Conservation (phyloP, 2,329 filamentous ascomycete genomes). For the Diplodia scrobiculata region DNA sequence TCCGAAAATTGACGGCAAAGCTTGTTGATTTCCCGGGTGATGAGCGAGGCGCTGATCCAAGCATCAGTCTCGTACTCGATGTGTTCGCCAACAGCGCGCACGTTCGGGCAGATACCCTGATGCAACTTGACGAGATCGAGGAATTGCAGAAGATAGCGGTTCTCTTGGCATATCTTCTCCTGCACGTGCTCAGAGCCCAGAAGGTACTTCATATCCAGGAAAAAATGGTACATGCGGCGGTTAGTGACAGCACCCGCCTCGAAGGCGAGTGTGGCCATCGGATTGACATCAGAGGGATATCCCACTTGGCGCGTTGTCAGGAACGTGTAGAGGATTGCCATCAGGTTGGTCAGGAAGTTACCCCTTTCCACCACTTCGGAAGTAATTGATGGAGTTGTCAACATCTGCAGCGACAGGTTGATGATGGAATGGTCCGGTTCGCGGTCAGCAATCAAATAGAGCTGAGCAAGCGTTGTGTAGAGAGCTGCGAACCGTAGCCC, state of each 20-base stretch:
- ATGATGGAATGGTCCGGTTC: slow-evolving; percentile 99
- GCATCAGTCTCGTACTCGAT: slow-evolving; percentile 98
- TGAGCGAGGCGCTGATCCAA: slow-evolving; percentile 94
- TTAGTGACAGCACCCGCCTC: slow-evolving; percentile 95
- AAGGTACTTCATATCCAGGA: slow-evolving; percentile 88
- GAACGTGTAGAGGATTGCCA: slow-evolving; percentile 97
- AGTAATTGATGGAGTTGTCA: slow-evolving; percentile 95
- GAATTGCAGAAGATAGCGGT: slow-evolving; percentile 89
- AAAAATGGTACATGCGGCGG: slow-evolving; percentile 95
- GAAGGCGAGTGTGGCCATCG: slow-evolving; percentile 83
- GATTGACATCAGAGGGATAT: slow-evolving; percentile 85
- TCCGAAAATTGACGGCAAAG: slow-evolving; percentile 86
- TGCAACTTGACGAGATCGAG: slow-evolving; percentile 93
- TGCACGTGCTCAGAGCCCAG: slow-evolving; percentile 88
- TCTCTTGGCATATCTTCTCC: slow-evolving; percentile 76
- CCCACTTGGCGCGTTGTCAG: slow-evolving; percentile 93
- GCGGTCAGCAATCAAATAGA: slow-evolving; percentile 92
- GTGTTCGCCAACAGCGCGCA: slow-evolving; percentile 88
- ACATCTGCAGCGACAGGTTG: slow-evolving; percentile 92
- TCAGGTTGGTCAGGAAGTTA: slow-evolving; percentile 91
- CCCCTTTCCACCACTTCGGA: slow-evolving; percentile 91
- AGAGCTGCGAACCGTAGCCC: slow-evolving; percentile 91
- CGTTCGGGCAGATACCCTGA: slow-evolving; percentile 94
- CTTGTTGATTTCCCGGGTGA: slow-evolving; percentile 92
- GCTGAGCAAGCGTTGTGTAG: slow-evolving; percentile 88